phyloP scores from a whole-genome alignment of 2,329 filamentous ascomycete genomes.

The Alternaria panax region DNA sequence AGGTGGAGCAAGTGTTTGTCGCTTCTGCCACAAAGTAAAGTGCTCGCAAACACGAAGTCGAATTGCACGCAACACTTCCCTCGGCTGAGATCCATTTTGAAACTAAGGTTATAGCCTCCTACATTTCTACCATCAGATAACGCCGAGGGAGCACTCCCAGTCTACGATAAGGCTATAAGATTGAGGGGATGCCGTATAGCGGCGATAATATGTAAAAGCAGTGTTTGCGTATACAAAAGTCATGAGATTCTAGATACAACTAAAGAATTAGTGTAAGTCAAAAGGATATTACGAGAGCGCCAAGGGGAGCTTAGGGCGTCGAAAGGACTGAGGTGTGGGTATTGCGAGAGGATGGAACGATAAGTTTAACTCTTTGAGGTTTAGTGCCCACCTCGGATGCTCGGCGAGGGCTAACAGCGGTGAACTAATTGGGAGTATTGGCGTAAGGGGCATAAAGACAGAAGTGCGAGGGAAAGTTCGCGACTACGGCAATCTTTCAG shows the following conservation, averaged over 20 bases:
- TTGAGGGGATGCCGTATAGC: no score
- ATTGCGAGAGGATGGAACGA: no score
- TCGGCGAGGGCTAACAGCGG: background rate
- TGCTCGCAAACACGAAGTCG: no score
- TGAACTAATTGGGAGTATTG: background rate
- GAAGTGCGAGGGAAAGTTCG: background rate
- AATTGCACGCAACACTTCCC: no score
- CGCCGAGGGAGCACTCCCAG: background rate
- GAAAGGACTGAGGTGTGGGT: no score
- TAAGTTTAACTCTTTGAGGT: background rate
- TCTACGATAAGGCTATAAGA: background rate
- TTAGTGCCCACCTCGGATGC: background rate
- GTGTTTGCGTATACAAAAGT: no score
- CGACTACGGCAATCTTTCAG: background rate
- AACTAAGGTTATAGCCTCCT: background rate
- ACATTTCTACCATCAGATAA: background rate
- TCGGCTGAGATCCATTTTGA: background rate
- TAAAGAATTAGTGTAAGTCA: no score
- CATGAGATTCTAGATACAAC: no score
- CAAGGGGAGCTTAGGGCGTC: no score
- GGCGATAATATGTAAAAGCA: no score
- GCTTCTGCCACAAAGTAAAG: background rate
- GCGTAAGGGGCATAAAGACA: background rate
- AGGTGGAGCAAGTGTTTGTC: background rate
- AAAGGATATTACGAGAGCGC: no score